Evolutionary conservation across 1,284 basidiomycete species (phyloP).

Genomic region (Ceratobasidium sp.): DNA sequence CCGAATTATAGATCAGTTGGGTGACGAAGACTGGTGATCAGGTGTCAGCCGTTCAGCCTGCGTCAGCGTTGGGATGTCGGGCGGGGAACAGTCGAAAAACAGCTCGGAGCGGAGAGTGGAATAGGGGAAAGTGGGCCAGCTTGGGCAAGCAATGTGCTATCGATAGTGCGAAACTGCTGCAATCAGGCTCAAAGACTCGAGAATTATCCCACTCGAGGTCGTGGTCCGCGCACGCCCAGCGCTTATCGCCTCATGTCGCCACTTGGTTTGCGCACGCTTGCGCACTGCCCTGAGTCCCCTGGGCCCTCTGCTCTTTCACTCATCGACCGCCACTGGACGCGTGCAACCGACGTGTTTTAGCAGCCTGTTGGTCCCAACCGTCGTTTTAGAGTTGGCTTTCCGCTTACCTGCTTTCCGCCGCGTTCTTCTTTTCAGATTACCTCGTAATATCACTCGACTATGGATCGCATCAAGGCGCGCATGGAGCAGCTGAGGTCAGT

Average conservation of each 20-base stretch:
- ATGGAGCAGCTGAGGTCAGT: constrained; percentile 25
- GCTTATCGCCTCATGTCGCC: constrained; percentile 36
- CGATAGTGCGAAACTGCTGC: constrained; percentile 20
- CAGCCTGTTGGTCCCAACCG: not conserved
- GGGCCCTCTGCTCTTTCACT: constrained; percentile 36
- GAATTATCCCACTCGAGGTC: not conserved
- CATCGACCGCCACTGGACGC: constrained; percentile 26
- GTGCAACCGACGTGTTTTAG: constrained; percentile 21
- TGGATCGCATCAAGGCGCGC: constrained; percentile 41
- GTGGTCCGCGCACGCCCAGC: constrained; percentile 8
- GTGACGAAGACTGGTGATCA: constrained; percentile 11
- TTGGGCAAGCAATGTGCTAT: constrained; percentile 41
- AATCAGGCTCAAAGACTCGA: constrained; percentile 12
- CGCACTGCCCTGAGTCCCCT: constrained; percentile 27
- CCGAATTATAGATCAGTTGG: constrained; percentile 28
- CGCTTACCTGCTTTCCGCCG: not conserved
- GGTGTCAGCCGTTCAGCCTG: constrained; percentile 2
- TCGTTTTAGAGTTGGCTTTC: not conserved
- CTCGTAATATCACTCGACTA: not conserved
- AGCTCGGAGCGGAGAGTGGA: constrained; percentile 11
- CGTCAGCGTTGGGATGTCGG: constrained; percentile 25
- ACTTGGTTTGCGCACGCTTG: constrained; percentile 33
- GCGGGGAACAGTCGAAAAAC: constrained; percentile 19
- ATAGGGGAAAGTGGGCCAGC: constrained; percentile 26
- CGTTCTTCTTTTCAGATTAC: constrained; percentile 35